phyloP scores from a whole-genome alignment of 352 stramenopile genomes.

The Pythium coloratum region DNA sequence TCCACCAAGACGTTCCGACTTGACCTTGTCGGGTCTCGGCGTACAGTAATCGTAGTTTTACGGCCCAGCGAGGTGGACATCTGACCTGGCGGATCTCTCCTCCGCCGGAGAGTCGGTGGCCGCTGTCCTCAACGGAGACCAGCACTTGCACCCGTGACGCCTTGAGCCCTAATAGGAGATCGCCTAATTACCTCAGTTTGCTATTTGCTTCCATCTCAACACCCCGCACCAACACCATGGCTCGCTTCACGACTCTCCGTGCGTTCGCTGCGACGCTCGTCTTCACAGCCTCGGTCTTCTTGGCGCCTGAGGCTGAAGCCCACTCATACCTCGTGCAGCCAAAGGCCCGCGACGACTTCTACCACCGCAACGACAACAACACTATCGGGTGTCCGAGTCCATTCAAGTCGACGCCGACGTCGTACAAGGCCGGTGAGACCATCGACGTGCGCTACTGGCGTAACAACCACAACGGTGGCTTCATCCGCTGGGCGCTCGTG shows the following conservation, averaged over 20 bases:
- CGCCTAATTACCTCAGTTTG: background rate
- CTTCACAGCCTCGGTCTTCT: background rate
- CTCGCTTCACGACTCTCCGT: background rate
- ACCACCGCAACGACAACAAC: background rate
- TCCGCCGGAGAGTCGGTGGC: background rate
- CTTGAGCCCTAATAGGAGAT: background rate
- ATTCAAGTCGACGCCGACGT: background rate
- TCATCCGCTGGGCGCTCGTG: constrained; percentile 30
- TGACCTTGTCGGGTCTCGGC: too few species aligned
- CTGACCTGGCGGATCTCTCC: background rate
- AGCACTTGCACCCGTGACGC: background rate
- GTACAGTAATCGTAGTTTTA: background rate
- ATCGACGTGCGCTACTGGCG: constrained; percentile 31
- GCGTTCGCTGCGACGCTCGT: background rate
- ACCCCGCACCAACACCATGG: background rate
- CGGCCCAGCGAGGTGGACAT: background rate
- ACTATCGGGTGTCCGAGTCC: background rate
- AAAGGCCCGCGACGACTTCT: background rate
- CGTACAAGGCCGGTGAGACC: constrained; percentile 11
- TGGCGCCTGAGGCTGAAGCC: background rate
- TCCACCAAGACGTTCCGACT: background rate
- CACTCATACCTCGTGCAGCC: background rate
- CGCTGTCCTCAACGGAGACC: background rate
- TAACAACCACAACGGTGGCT: constrained; percentile 33
- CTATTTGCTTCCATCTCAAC: background rate